These are phyloP conservation scores for Mycogone perniciosa DNA, from an alignment of 2,329 filamentous ascomycete genomes.

Conservation along the genomic window DNA sequence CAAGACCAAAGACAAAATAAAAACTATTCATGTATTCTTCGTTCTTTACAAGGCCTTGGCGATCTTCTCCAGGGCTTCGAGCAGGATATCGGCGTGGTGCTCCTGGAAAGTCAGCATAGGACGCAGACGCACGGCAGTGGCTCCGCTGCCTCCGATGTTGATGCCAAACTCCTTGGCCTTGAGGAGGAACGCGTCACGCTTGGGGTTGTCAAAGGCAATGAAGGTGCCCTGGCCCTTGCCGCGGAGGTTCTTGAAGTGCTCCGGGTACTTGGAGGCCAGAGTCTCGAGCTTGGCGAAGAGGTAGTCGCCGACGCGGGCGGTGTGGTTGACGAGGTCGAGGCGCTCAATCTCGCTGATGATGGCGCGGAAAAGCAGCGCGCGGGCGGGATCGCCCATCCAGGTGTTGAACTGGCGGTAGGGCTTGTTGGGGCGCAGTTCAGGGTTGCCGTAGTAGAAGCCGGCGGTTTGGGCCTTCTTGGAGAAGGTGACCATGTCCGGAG, in stretches of 20 bases:
- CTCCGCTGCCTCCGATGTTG: conserved; percentile 81
- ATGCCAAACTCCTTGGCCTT: conserved; percentile 74
- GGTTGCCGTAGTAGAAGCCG: conserved; percentile 84
- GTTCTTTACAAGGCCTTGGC: conserved; percentile 38
- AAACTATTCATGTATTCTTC: too few species aligned
- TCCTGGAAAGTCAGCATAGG: conserved; percentile 93
- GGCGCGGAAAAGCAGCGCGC: conserved; percentile 76
- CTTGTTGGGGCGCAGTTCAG: conserved; percentile 77
- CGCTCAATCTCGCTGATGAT: conserved; percentile 77
- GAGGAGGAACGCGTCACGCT: conserved; percentile 70
- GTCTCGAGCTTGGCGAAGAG: conserved; percentile 63
- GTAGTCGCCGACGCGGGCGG: conserved; percentile 71
- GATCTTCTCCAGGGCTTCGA: conserved; percentile 73
- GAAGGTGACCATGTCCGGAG: conserved; percentile 92
- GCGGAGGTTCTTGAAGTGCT: conserved; percentile 73
- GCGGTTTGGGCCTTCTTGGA: conserved; percentile 93
- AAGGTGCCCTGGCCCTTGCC: conserved; percentile 88
- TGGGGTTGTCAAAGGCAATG: conserved; percentile 82
- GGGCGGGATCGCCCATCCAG: conserved; percentile 90
- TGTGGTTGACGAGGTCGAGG: conserved; percentile 71
- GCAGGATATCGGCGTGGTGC: conserved; percentile 79
- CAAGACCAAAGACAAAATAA: too few species aligned
- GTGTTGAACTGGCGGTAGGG: conserved; percentile 96
- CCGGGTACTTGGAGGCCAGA: conserved; percentile 65
- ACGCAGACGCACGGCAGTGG: conserved; percentile 67